A percentile compares a stretch with the other conserved stretches of the same genome.
Evolutionary conservation across 306 rosid species (phyloP).

Genomic region (Abrus precatorius): DNA sequence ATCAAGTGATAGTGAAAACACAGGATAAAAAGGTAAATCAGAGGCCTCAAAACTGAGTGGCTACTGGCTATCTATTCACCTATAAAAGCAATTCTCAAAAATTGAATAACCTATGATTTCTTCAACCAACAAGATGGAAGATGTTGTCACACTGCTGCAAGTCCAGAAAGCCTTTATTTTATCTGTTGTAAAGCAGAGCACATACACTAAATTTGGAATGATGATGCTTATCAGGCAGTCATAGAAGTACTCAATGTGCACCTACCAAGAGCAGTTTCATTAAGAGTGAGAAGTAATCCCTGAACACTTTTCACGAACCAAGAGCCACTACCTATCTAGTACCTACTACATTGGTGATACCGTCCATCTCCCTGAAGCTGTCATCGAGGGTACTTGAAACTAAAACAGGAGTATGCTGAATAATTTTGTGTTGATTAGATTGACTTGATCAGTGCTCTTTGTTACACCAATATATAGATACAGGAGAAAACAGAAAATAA

Average conservation of each 20-base stretch:
- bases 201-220: not conserved
- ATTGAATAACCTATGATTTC: not conserved
- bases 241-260: not conserved
- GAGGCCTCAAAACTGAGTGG: not conserved
- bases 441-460: not conserved
- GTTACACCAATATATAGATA: not conserved
- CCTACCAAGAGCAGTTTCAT: not conserved
- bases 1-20: not conserved
- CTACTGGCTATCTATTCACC: constrained; percentile 8
- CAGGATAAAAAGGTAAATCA: not conserved
- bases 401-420: not conserved
- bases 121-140: constrained; percentile 3
- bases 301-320: not conserved
- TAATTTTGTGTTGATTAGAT: not conserved
- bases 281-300: not conserved
- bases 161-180: constrained; percentile 16
- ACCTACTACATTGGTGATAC: not conserved
- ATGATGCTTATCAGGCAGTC: not conserved
- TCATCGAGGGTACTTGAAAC: not conserved
- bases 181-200: not conserved
- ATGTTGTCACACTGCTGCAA: not conserved
- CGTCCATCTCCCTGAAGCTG: not conserved
- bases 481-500: not conserved
- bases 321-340: not conserved
- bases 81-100: constrained; percentile 2